Percentiles rank a stretch among this genome's conserved stretches.
These are phyloP conservation scores for Paracamarosporium sp. DNA, from an alignment of 2,329 filamentous ascomycete species.

Conservation along the genomic window DNA sequence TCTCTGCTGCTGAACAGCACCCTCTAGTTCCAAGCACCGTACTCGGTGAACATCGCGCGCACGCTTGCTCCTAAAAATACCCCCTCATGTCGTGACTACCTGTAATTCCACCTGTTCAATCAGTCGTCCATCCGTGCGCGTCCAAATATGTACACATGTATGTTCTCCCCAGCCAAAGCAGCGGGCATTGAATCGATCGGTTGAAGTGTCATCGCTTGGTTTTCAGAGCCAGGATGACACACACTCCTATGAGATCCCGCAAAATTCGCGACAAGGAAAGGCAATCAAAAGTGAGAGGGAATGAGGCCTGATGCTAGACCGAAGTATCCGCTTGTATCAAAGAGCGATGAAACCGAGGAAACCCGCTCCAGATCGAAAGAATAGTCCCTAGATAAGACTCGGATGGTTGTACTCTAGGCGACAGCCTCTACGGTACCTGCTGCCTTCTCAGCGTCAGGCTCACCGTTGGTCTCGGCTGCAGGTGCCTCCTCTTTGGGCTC, in stretches of 20 bases:
- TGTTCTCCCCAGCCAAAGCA: neutral
- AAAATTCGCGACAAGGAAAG: neutral
- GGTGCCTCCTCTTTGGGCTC: constrained; percentile 25
- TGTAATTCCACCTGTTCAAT: neutral
- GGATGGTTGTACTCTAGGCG: constrained; percentile 4
- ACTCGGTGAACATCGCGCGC: neutral
- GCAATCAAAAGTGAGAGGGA: neutral
- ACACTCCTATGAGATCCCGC: too few relatives aligned
- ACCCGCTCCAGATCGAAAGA: neutral
- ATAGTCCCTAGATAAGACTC: neutral
- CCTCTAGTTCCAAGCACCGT: neutral
- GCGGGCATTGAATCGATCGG: neutral
- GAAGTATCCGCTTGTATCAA: neutral
- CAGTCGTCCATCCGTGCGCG: neutral
- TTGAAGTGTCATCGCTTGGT: neutral
- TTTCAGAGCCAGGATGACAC: too few relatives aligned
- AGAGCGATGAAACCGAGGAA: neutral
- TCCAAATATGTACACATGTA: constrained; percentile 13
- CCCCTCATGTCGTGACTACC: neutral
- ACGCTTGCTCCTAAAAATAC: neutral
- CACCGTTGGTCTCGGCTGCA: constrained; percentile 23
- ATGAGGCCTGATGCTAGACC: neutral
- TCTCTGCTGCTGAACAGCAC: neutral
- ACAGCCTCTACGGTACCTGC: constrained; percentile 19
- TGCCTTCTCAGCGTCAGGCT: constrained; percentile 13